phyloP scores from a whole-genome alignment of 2,329 filamentous ascomycete species.

The Verticillium nonalfalfae region DNA sequence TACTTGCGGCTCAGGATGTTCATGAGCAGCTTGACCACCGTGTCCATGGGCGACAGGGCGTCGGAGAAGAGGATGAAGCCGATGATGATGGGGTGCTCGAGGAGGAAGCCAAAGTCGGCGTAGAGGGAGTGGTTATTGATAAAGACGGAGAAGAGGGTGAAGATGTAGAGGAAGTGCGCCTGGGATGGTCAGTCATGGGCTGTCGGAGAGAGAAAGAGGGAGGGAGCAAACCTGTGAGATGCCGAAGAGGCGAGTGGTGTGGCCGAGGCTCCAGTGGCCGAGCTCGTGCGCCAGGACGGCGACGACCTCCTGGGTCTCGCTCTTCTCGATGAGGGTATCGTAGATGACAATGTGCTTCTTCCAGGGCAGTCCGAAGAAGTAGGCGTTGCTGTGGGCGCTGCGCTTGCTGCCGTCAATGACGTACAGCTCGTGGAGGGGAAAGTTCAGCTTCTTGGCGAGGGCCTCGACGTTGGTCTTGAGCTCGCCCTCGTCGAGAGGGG shows the following conservation, averaged over 20 bases:
- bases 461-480: conserved; percentile 85
- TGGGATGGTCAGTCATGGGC: conserved; percentile 28
- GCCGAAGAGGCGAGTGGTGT: conserved; percentile 85
- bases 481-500: conserved; percentile 77
- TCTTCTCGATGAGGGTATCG: conserved; percentile 95
- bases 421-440: conserved; percentile 87
- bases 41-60: conserved; percentile 89
- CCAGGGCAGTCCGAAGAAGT: conserved; percentile 97
- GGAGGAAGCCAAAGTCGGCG: conserved; percentile 80
- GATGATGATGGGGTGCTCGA: conserved; percentile 84
- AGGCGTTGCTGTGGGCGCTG: conserved; percentile 82
- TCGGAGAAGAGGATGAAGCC: conserved; percentile 98
- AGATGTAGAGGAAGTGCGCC: conserved; percentile 94
- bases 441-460: conserved; percentile 76
- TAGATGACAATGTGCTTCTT: conserved; percentile 99
- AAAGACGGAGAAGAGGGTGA: conserved; percentile 93
- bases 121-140: conserved; percentile 93
- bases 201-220: not conserved
- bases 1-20: conserved; percentile 92
- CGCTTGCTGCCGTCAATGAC: conserved; percentile 91
- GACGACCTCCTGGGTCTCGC: conserved; percentile 83
- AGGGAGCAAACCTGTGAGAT: conserved; percentile 62
- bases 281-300: conserved; percentile 94
- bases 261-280: conserved; percentile 93
- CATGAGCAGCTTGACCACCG: conserved; percentile 91